Percentiles rank a stretch among this genome's conserved stretches.
phyloP scores from a whole-genome alignment of 805 yeast genomes.

The Candida vaughaniae region DNA sequence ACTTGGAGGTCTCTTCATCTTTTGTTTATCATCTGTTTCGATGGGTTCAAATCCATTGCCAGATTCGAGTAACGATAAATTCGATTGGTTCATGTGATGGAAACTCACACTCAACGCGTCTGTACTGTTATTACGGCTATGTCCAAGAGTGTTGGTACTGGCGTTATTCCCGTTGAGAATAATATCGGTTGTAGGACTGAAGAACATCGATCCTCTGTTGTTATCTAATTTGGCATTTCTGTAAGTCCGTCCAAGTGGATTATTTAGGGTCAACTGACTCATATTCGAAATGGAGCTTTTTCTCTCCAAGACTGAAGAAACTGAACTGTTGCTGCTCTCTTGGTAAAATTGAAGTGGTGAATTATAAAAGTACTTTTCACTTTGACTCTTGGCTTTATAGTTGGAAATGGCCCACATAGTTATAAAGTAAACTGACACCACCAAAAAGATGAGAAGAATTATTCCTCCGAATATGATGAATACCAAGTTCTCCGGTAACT shows the following conservation, averaged over 20 bases:
- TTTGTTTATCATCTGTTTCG: not conserved
- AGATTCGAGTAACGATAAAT: conserved; percentile 3
- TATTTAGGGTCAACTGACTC: conserved; percentile 14
- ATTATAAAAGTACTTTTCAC: conserved; percentile 28
- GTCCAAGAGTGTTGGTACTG: not conserved
- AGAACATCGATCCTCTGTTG: conserved; percentile 46
- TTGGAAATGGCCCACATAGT: conserved; percentile 23
- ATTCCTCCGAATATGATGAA: conserved; percentile 44
- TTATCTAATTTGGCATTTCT: conserved; percentile 21
- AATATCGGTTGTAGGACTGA: conserved; percentile 44
- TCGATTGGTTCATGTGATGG: conserved; percentile 5
- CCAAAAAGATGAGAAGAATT: conserved; percentile 20
- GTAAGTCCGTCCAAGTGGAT: conserved; percentile 26
- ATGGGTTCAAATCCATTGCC: not conserved
- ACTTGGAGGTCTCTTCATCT: conserved; percentile 34
- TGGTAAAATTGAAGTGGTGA: conserved; percentile 6
- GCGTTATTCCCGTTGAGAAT: not conserved
- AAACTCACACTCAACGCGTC: conserved; percentile 5
- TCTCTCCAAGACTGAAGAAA: conserved; percentile 22
- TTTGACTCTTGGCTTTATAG: conserved; percentile 27
- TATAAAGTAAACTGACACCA: conserved; percentile 20
- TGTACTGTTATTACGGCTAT: conserved; percentile 1
- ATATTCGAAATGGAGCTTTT: conserved; percentile 9
- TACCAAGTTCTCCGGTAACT: conserved; percentile 36
- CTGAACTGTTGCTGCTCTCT: conserved; percentile 5